Evolutionary conservation across 2,329 filamentous ascomycete genomes (phyloP).

Genomic region (Chalara sp.): DNA sequence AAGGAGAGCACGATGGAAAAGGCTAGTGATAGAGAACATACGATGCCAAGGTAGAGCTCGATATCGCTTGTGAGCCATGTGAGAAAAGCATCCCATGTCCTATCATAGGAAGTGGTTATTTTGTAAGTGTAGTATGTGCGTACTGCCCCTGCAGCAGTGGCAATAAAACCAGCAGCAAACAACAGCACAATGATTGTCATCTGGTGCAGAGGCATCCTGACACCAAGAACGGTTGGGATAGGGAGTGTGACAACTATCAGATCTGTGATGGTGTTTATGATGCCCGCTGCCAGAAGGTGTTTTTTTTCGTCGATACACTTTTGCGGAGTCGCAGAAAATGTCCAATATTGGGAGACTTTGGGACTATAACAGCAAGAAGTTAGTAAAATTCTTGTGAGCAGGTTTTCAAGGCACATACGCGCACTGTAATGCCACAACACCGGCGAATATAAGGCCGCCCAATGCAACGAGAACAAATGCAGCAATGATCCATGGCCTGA

Average conservation of each 20-base stretch:
- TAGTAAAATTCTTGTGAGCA: background rate
- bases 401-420: constrained; percentile 22
- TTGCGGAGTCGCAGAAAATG: constrained; percentile 22
- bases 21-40: constrained; percentile 14
- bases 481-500: constrained; percentile 22
- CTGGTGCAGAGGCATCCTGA: constrained; percentile 40
- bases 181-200: constrained; percentile 38
- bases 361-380: constrained; percentile 21
- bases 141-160: constrained; percentile 31
- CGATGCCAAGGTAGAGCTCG: constrained; percentile 37
- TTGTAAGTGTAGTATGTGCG: constrained; percentile 29
- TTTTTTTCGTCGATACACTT: constrained; percentile 40
- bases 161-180: constrained; percentile 41
- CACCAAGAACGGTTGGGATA: constrained; percentile 36
- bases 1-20: no score
- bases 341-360: constrained; percentile 30
- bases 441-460: constrained; percentile 25
- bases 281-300: constrained; percentile 45
- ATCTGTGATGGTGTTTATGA: constrained; percentile 53
- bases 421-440: constrained; percentile 33
- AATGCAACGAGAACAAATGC: constrained; percentile 27
- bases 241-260: constrained; percentile 45
- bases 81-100: constrained; percentile 28
- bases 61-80: constrained; percentile 29
- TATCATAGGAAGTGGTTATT: constrained; percentile 23